A percentile compares a stretch with the other conserved stretches of the same genome.
These are phyloP conservation scores for Castanea sativa DNA, from an alignment of 306 rosid species.

Conservation along the genomic window DNA sequence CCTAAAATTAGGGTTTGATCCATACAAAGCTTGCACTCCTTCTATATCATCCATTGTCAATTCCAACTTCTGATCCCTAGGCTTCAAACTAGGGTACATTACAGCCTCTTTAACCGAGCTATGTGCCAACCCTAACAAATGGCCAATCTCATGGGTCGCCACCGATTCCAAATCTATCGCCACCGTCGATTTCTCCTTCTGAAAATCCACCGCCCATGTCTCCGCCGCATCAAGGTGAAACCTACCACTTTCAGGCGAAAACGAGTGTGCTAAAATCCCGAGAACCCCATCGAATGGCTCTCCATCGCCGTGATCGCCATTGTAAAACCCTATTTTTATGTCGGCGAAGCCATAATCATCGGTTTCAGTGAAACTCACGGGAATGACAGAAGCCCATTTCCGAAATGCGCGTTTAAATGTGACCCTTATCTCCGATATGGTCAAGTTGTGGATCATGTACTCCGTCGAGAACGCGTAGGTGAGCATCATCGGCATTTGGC, in stretches of 20 bases:
- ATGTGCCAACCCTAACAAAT: constrained; percentile 76
- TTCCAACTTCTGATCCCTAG: constrained; percentile 61
- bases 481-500: constrained; percentile 56
- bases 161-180: constrained; percentile 87
- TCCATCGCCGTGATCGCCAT: constrained; percentile 79
- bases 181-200: constrained; percentile 41
- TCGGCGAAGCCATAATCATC: constrained; percentile 50
- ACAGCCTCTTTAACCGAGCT: constrained; percentile 62
- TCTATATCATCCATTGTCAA: constrained; percentile 60
- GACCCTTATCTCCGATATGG: constrained; percentile 28
- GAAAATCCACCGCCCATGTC: constrained; percentile 71
- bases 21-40: constrained; percentile 80
- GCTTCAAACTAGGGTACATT: constrained; percentile 80
- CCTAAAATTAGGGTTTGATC: constrained; percentile 66
- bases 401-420: constrained; percentile 48
- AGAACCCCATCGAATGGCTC: constrained; percentile 84
- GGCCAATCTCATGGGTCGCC: constrained; percentile 86
- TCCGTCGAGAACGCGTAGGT: constrained; percentile 60
- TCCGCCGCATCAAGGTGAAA: constrained; percentile 86
- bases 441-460: constrained; percentile 36
- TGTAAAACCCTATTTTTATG: constrained; percentile 65
- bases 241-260: constrained; percentile 72
- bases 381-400: constrained; percentile 70
- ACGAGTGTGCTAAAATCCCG: constrained; percentile 79
- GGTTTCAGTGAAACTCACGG: constrained; percentile 53